Base-by-base conservation (phyloP, 331 rosid species). In the Arachis monticola region DNA sequence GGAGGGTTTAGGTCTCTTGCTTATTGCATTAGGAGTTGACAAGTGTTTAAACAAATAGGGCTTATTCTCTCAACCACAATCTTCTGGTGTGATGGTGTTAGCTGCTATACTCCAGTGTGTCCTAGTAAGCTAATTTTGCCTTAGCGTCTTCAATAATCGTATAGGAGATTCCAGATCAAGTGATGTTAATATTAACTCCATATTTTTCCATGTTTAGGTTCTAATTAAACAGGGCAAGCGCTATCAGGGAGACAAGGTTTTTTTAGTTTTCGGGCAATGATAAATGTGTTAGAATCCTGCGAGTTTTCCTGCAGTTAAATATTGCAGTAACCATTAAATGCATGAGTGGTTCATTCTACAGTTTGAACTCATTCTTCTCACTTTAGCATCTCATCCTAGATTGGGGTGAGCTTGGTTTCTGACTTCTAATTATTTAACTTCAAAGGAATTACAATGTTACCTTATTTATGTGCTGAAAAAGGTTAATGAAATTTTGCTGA, bases 1-100 rank as follows among this genome's bases (percentile, higher is more conserved):
- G 88, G 69, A 80, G 96, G 83, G 96, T 89, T 87, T 93, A 93
- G 97, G 87, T 91, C 72, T 89, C 87, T 84, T 89, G 91, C 90
- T 81, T 91, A 85, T 89, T 89, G 89, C 98, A 82, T 74, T 89
- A 89, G 96, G 97, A 89, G 92, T 89, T 89, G 89, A 85, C 87
- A 83, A 77, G 84, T 87, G 91, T 87, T 87, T 84, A 69, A 81
- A 80, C 74, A 83, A 75, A 90, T 93, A 88, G 93, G 90, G 88
- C 81, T 83, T 79, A 84, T 77, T 82, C 74, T 17, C 22, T 87
- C 97, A 87, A 85, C 84, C 85, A 83, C 89, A 80, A 73, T 77
- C 86, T 78, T 92, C 90, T 88, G 88, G 88, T 92, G 42, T 85
- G 88, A 87, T 82, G 91, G 78, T 82, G 79, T 86, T 86, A 78